These are phyloP conservation scores for Phanerodontia chrysosporium DNA, from an alignment of 768 basidiomycete genomes.

Conservation along the genomic window DNA sequence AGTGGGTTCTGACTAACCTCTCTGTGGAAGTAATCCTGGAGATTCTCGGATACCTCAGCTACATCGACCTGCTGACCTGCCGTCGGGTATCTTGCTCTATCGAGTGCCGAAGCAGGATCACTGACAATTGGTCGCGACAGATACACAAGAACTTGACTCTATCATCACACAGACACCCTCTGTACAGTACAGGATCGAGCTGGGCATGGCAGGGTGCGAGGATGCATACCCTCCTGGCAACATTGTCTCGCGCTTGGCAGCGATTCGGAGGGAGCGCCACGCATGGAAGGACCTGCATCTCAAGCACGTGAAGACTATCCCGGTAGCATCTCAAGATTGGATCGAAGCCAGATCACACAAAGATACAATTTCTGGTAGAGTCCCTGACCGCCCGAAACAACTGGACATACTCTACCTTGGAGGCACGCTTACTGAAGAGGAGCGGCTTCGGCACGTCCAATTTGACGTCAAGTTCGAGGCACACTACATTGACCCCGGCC, in stretches of 20 bases:
- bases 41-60: conserved; percentile 7
- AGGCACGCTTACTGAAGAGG: neutral
- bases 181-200: conserved; percentile 5
- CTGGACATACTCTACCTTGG: conserved; percentile 8
- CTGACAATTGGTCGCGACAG: neutral
- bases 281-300: conserved; percentile 3
- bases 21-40: conserved; percentile 12
- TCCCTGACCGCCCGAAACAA: neutral
- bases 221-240: neutral
- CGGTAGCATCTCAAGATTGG: conserved; percentile 7
- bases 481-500: conserved; percentile 9
- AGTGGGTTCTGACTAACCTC: neutral
- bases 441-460: neutral
- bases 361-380: conserved; percentile 4
- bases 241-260: neutral
- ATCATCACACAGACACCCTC: neutral
- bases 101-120: neutral
- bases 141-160: neutral
- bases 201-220: conserved; percentile 9
- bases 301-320: neutral
- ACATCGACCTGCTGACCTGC: conserved; percentile 9
- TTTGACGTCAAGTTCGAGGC: conserved; percentile 10
- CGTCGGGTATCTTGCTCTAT: conserved; percentile 4
- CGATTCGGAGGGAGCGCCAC: neutral
- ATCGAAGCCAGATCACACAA: conserved; percentile 9